phyloP scores from a whole-genome alignment of 371 early-diverging fungal species.

The Apophysomyces elegans region DNA sequence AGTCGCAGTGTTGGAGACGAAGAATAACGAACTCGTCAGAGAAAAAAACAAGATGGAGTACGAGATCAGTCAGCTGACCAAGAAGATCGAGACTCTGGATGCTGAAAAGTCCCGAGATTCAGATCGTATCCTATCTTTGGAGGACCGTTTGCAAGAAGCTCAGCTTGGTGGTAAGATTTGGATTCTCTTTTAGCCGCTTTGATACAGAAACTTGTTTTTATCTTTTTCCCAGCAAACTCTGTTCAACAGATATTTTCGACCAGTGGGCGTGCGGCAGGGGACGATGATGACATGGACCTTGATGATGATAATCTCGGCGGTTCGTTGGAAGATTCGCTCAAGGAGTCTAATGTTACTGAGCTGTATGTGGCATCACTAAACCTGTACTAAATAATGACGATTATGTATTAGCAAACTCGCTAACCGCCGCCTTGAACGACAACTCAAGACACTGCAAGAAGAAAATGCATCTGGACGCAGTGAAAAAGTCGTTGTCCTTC shows the following conservation, averaged over 20 bases:
- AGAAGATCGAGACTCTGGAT: conserved; percentile 69
- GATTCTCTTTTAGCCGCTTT: neutral
- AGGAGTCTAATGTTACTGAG: conserved; percentile 58
- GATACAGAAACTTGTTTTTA: neutral
- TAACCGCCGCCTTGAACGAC: conserved; percentile 78
- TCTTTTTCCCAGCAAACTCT: conserved; percentile 1
- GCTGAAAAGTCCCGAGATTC: conserved; percentile 66
- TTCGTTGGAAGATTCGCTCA: conserved; percentile 52
- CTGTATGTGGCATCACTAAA: conserved; percentile 33
- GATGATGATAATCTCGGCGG: conserved; percentile 43
- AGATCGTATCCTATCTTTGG: conserved; percentile 78
- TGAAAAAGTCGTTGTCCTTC: conserved; percentile 62
- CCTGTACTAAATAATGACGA: neutral
- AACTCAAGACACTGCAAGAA: conserved; percentile 66
- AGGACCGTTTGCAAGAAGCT: conserved; percentile 82
- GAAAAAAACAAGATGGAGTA: conserved; percentile 79
- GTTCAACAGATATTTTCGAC: neutral
- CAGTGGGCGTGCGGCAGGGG: neutral
- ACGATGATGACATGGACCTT: conserved; percentile 42
- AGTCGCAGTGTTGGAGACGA: conserved; percentile 72
- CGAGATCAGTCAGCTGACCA: conserved; percentile 65
- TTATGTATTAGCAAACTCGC: conserved; percentile 54
- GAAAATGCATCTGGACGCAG: conserved; percentile 55
- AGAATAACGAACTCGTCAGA: conserved; percentile 65
- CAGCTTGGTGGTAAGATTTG: conserved; percentile 66